Conservation (phyloP, 257 asterid species). For the Solanum microdontum region DNA sequence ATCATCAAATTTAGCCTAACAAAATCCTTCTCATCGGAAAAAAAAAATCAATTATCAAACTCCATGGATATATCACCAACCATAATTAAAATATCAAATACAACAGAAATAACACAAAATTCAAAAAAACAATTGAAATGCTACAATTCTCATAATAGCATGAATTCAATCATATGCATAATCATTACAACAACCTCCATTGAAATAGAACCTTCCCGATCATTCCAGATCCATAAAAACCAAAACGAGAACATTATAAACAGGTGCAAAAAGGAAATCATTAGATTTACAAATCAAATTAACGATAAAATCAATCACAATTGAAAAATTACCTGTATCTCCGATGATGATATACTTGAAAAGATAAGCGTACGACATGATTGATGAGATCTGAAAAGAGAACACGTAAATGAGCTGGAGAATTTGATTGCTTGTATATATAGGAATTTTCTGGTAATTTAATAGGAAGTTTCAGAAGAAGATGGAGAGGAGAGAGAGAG, state of each 20-base stretch:
- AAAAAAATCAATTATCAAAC: neutral
- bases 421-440: neutral
- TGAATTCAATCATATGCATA: neutral
- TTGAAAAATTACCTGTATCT: conserved; percentile 32
- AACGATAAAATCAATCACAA: neutral
- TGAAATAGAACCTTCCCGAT: neutral
- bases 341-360: conserved; percentile 72
- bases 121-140: neutral
- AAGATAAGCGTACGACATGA: conserved; percentile 56
- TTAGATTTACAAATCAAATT: neutral
- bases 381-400: neutral
- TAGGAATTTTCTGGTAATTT: neutral
- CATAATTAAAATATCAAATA: neutral
- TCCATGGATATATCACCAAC: neutral
- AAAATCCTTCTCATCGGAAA: neutral
- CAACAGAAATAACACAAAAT: neutral
- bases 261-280: neutral
- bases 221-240: neutral
- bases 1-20: neutral
- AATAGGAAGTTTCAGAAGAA: neutral
- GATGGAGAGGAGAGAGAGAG: neutral
- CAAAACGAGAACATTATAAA: neutral
- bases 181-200: neutral
- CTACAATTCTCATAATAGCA: neutral
- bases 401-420: neutral